Evolutionary conservation across 208 protist genomes (phyloP), one percentile per base, ranked within the genome.

Genomic region (Acanthamoeba castellanii): DNA sequence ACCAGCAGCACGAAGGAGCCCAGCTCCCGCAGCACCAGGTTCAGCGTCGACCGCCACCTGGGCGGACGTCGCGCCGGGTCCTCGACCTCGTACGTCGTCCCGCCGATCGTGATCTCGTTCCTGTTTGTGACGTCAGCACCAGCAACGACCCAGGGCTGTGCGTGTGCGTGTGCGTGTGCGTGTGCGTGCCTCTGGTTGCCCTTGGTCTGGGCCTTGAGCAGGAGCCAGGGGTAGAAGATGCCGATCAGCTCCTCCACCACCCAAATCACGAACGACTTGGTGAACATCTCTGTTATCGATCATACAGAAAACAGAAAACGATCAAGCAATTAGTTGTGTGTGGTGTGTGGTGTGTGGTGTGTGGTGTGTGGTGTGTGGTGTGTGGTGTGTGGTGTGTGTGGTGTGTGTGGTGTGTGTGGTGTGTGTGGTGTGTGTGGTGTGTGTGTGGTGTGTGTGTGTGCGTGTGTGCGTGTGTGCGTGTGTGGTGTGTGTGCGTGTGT

Each of bases 181-280:
- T 8, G 32, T 2, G n/a, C 37, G 70, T 18, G n/a, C 70, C 70
- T 78, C 14, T 78, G 70, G 70, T 78, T 78, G 70, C 70, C 70
- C 37, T 78, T 78, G 37, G 2, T 16, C 37, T 78, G 70, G 30
- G 70, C 70, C 70, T 1, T 45, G 70, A 78, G 70, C 2, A 78
- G 70, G n/a, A 78, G 70, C 70, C 70, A 78, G n/a, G 70, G 70
- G 37, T 78, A 78, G 70, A 78, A 78, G 70, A 78, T 78, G 70
- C 70, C 70, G 70, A 78, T 78, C 22, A 78, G 30, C 37, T 78
- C 70, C 70, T 78, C 70, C 70, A 78, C 70, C 11, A 78, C 16
- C 70, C 70, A 78, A 42, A 78, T 78, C 32, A 42, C 70, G 30
- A 78, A 78, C 32, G 70, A 78, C 70, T 78, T 78, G 70, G 30